Evolutionary conservation across 2,329 filamentous ascomycete species (phyloP), one percentile per base, ranked within the genome.

Genomic region (Arthrocladium fulminans): DNA sequence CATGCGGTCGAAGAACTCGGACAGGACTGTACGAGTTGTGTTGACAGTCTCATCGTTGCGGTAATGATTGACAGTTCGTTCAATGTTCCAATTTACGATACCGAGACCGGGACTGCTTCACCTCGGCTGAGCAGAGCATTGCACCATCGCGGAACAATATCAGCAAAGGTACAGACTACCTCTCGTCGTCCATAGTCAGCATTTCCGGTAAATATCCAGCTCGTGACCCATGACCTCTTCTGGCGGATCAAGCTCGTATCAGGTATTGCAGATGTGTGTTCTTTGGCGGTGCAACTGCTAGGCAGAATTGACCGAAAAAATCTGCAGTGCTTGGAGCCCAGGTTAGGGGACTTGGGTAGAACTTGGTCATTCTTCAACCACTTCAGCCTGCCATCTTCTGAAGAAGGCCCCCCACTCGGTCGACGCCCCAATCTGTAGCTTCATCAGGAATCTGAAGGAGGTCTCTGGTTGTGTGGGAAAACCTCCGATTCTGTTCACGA

Each of bases 1-100:
- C 40, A 43, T 43, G 24, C 40, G 22, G 23, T 43, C 40, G 15
- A 43, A 43, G 24, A 22, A 43, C 10, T 10, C 19, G 29, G 40
- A 43, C 3, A 43, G 24, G 4, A 22, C 40, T 12, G 37, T 19
- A 22, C 37, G 37, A n/a, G 22, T 40, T 19, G 22, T 17, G 5
- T 25, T 8, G 9, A 30, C 15, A 9, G 4, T n/a, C 4, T 43
- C 22, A 20, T 7, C n/a, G 19, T 40, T 24, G 17, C n/a, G 37
- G 22, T 43, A 43, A 17, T 19, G 29, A 9, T n/a, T 23, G 3
- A 43, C 13, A 15, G 40, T 23, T 17, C 24, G 13, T n/a, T 43
- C 40, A 17, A 43, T 20, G 23, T 43, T 23, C 40, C 40, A 43
- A 4, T 17, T 25, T 3, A 23, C 40, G 17, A 43, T 13, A 4